These are phyloP conservation scores for Volvox carteri DNA, from an alignment of 163 green algal species.

Conservation along the genomic window DNA sequence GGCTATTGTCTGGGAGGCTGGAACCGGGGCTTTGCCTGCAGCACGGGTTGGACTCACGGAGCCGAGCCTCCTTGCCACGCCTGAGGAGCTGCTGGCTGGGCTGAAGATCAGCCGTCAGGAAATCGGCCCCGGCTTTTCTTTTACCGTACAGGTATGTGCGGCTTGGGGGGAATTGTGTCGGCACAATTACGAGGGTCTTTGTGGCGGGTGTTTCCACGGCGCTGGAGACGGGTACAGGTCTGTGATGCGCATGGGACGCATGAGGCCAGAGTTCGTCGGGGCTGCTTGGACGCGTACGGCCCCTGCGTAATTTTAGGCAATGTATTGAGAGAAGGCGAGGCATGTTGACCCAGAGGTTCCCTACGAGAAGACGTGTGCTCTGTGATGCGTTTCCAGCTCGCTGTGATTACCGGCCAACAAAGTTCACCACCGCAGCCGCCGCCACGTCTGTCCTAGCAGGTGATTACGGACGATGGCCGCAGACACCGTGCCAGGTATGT, in stretches of 20 bases:
- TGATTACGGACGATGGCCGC: not conserved
- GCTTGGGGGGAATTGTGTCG: too few relatives aligned
- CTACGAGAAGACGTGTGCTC: too few relatives aligned
- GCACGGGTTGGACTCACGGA: not conserved
- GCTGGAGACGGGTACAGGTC: too few relatives aligned
- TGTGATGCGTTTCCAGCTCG: too few relatives aligned
- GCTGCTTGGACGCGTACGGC: too few relatives aligned
- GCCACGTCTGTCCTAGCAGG: not conserved
- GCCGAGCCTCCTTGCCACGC: not conserved
- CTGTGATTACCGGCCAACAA: not conserved
- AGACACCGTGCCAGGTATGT: not conserved
- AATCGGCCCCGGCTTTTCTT: slow-evolving; percentile 4
- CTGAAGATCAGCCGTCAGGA: not conserved
- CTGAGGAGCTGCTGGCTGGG: not conserved
- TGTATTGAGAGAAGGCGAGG: too few relatives aligned
- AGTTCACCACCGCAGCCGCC: not conserved
- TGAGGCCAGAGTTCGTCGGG: too few relatives aligned
- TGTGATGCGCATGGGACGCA: too few relatives aligned
- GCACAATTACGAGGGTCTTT: too few relatives aligned
- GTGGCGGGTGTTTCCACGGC: too few relatives aligned
- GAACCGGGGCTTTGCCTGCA: not conserved
- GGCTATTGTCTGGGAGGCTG: not conserved
- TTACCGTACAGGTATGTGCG: slow-evolving; percentile 38
- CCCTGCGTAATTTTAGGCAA: too few relatives aligned
- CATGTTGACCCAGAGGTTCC: too few relatives aligned